Percentiles rank a stretch among this genome's conserved stretches.
Evolutionary conservation across 805 yeast species (phyloP).

Genomic region (Metschnikowia lachancei): DNA sequence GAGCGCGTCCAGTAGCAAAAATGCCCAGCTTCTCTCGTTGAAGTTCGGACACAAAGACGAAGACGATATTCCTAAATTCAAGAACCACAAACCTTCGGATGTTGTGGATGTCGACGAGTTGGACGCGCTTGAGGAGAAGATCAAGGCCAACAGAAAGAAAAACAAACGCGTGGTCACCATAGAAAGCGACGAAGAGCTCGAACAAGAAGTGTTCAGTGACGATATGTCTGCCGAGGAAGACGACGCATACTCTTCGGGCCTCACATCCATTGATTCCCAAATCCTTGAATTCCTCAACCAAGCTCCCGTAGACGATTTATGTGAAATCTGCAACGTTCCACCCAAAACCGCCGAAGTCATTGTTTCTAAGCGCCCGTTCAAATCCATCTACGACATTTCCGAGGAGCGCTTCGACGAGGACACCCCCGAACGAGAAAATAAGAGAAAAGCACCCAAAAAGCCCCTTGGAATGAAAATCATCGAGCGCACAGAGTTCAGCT

Average conservation of each 20-base stretch:
- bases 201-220: slow-evolving; percentile 46
- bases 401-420: slow-evolving; percentile 48
- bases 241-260: slow-evolving; percentile 30
- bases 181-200: slow-evolving; percentile 43
- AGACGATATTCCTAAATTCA: slow-evolving; percentile 8
- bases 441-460: slow-evolving; percentile 35
- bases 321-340: slow-evolving; percentile 73
- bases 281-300: slow-evolving; percentile 75
- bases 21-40: slow-evolving; percentile 1
- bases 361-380: slow-evolving; percentile 69
- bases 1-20: background rate
- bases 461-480: slow-evolving; percentile 72
- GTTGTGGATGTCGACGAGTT: slow-evolving; percentile 32
- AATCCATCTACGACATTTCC: slow-evolving; percentile 55
- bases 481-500: slow-evolving; percentile 63
- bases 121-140: slow-evolving; percentile 40
- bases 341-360: slow-evolving; percentile 64
- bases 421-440: slow-evolving; percentile 29
- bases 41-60: slow-evolving; percentile 8
- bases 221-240: slow-evolving; percentile 47
- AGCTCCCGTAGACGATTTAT: slow-evolving; percentile 70
- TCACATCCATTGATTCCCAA: slow-evolving; percentile 57
- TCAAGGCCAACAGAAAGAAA: slow-evolving; percentile 32
- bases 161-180: background rate
- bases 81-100: slow-evolving; percentile 5